Percentiles rank a stretch among this genome's conserved stretches.
phyloP scores from a whole-genome alignment of 2,329 filamentous ascomycete genomes.

The Tolypocladium endophyticum region DNA sequence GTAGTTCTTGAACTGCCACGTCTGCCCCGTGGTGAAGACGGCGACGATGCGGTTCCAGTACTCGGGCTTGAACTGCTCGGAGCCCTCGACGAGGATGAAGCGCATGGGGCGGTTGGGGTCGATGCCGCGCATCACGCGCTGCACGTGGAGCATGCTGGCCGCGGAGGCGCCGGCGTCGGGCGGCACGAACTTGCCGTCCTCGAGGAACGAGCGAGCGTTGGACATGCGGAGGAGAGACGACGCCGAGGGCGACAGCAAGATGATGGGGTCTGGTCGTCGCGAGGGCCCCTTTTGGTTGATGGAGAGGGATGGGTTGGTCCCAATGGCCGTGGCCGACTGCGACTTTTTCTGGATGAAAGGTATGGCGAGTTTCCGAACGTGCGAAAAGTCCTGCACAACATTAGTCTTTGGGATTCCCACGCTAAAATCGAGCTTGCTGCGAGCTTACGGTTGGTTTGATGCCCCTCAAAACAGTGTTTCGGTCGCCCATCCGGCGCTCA shows the following conservation, averaged over 20 bases:
- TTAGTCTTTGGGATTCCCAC: slow-evolving; percentile 2
- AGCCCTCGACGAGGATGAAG: slow-evolving; percentile 91
- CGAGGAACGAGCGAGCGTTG: slow-evolving; percentile 91
- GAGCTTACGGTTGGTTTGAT: slow-evolving; percentile 72
- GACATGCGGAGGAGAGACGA: slow-evolving; percentile 90
- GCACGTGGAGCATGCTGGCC: slow-evolving; percentile 76
- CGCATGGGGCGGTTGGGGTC: slow-evolving; percentile 65
- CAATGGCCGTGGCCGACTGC: slow-evolving; percentile 26
- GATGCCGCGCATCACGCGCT: slow-evolving; percentile 62
- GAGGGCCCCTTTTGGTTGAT: slow-evolving; percentile 42
- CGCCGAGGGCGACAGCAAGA: slow-evolving; percentile 90
- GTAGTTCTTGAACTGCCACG: slow-evolving; percentile 98
- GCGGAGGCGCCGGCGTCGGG: slow-evolving; percentile 59
- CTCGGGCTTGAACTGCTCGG: slow-evolving; percentile 92
- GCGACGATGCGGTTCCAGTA: slow-evolving; percentile 95
- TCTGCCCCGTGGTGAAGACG: slow-evolving; percentile 94
- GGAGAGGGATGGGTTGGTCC: slow-evolving; percentile 34
- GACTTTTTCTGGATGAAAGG: slow-evolving; percentile 60
- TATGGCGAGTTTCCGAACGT: slow-evolving; percentile 76
- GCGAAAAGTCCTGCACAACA: slow-evolving; percentile 72
- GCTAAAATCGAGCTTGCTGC: neutral
- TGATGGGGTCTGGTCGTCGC: slow-evolving; percentile 69
- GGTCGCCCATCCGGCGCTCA: slow-evolving; percentile 84
- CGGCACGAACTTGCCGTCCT: slow-evolving; percentile 70
- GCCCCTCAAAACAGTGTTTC: slow-evolving; percentile 78